phyloP scores from a whole-genome alignment of 768 basidiomycete species.

The Tephrocybe rancida region DNA sequence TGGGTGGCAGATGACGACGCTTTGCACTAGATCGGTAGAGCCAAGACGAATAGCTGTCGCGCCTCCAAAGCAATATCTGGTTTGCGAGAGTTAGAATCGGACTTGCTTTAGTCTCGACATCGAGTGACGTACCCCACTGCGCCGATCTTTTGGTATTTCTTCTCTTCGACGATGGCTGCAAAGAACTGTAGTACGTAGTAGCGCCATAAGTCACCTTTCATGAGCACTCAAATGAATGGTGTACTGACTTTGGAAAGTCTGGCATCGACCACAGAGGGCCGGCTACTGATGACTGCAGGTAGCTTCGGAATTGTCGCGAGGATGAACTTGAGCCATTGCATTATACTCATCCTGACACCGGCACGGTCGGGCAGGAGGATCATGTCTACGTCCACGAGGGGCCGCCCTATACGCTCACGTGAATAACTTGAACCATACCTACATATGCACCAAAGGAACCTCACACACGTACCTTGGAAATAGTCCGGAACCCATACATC shows the following conservation, averaged over 20 bases:
- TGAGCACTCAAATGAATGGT: too few species aligned
- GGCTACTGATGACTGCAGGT: slow-evolving; percentile 31
- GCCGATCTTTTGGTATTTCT: slow-evolving; percentile 42
- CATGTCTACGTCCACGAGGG: slow-evolving; percentile 27
- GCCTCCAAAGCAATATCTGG: slow-evolving; percentile 27
- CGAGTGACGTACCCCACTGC: slow-evolving; percentile 35
- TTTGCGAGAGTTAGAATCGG: not conserved
- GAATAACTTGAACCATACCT: too few species aligned
- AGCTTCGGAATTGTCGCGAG: slow-evolving; percentile 27
- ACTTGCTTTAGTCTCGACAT: not conserved
- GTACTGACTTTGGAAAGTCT: slow-evolving; percentile 22
- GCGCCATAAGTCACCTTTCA: not conserved
- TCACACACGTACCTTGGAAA: slow-evolving; percentile 47
- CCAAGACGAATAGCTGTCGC: slow-evolving; percentile 18
- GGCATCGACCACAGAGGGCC: slow-evolving; percentile 33
- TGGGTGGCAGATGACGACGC: slow-evolving; percentile 24
- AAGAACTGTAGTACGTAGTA: slow-evolving; percentile 31
- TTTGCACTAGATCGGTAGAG: slow-evolving; percentile 19
- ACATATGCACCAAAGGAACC: too few species aligned
- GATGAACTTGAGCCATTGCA: slow-evolving; percentile 31
- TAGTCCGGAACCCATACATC: slow-evolving; percentile 71
- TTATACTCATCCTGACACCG: slow-evolving; percentile 32
- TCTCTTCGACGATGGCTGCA: slow-evolving; percentile 32
- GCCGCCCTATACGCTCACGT: slow-evolving; percentile 33
- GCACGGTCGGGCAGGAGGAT: slow-evolving; percentile 33